Evolutionary conservation across 2,329 filamentous ascomycete species (phyloP).

Genomic region (Bertia moriformis): DNA sequence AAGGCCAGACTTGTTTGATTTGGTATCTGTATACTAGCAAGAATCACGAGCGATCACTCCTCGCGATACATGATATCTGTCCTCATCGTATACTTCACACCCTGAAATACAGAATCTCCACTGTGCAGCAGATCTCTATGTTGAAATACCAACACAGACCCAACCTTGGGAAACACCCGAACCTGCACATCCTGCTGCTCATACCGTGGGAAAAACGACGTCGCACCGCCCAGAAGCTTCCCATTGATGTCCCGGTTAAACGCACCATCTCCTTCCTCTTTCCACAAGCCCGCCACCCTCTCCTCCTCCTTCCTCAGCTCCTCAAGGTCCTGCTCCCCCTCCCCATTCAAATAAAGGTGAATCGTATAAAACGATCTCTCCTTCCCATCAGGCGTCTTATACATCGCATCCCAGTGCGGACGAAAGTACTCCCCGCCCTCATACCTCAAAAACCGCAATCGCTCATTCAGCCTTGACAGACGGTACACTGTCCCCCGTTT

Average conservation of each 20-base stretch:
- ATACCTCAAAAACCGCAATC: constrained; percentile 39
- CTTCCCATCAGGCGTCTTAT: constrained; percentile 28
- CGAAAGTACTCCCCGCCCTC: constrained; percentile 38
- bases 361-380: constrained; percentile 37
- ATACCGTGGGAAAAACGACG: background rate
- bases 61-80: background rate
- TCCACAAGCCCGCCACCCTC: background rate
- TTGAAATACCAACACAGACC: background rate
- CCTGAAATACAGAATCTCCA: background rate
- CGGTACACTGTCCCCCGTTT: constrained; percentile 19
- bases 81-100: background rate
- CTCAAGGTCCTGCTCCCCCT: background rate
- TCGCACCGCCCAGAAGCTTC: background rate
- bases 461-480: constrained; percentile 31
- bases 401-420: constrained; percentile 34
- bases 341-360: constrained; percentile 37
- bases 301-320: background rate
- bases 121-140: background rate
- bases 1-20: background rate
- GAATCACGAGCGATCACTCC: too few relatives aligned
- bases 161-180: background rate
- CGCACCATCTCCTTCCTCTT: background rate
- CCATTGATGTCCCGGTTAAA: background rate
- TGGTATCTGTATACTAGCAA: too few relatives aligned
- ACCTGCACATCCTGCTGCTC: background rate